Percentiles rank a stretch among this genome's conserved stretches.
Evolutionary conservation across 139 green algal species (phyloP).

Genomic region (Yamagishiella unicocca): DNA sequence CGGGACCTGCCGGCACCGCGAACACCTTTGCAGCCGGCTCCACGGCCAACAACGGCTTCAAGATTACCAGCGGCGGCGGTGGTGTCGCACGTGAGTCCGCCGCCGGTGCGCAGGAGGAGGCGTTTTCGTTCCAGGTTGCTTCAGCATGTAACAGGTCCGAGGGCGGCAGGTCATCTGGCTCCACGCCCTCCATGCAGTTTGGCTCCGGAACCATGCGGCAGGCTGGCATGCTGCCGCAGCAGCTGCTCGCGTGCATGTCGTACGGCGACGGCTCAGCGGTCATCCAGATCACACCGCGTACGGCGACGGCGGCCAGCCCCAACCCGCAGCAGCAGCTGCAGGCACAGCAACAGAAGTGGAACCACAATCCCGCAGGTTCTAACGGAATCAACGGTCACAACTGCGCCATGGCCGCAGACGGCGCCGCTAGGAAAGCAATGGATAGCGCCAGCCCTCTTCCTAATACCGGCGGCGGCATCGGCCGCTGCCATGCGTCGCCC

Average conservation of each 20-base stretch:
- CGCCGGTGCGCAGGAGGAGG: background rate
- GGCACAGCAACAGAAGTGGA: background rate
- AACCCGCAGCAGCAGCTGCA: background rate
- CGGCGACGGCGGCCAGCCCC: background rate
- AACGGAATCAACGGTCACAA: too few species aligned
- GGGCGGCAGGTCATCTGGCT: background rate
- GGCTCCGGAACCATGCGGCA: background rate
- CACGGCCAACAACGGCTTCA: too few species aligned
- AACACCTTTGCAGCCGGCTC: too few species aligned
- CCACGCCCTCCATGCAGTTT: background rate
- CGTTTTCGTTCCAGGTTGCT: background rate
- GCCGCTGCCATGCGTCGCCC: background rate
- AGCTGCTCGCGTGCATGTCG: background rate
- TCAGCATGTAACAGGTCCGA: background rate
- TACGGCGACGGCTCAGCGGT: conserved; percentile 8
- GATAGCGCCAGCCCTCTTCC: too few species aligned
- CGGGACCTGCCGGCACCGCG: too few species aligned
- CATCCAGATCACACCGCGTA: background rate
- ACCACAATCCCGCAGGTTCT: background rate
- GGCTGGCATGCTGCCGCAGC: background rate
- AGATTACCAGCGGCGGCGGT: too few species aligned
- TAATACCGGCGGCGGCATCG: background rate
- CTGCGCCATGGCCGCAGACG: too few species aligned
- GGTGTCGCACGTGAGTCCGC: too few species aligned
- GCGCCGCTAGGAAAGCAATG: too few species aligned